Evolutionary conservation across 2,329 filamentous ascomycete genomes (phyloP).

Genomic region (Colletotrichum tanaceti): DNA sequence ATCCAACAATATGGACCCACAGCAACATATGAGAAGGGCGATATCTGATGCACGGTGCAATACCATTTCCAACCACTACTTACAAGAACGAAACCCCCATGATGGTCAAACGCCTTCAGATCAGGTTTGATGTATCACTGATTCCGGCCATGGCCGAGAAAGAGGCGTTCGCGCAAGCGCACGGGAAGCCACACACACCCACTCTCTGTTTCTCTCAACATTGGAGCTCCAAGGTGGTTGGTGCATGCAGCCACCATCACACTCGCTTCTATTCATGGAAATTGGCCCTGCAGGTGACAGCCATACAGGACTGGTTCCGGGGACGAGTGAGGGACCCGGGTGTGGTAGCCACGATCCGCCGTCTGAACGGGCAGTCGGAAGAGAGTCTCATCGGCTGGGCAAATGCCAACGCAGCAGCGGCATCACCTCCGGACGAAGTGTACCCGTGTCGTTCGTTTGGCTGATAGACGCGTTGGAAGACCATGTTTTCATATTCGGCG

Average conservation of each 20-base stretch:
- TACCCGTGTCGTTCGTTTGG: slow-evolving; percentile 10
- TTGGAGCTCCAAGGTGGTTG: not conserved
- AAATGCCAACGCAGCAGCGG: not conserved
- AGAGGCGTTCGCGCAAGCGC: not conserved
- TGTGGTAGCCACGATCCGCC: slow-evolving; percentile 1
- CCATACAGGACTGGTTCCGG: not conserved
- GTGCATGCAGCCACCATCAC: slow-evolving; percentile 40
- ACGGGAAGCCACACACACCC: slow-evolving; percentile 11
- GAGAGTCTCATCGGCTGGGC: not conserved
- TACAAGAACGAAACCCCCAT: too few relatives aligned
- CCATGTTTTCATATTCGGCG: too few relatives aligned
- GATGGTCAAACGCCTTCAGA: too few relatives aligned
- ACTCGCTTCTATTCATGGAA: slow-evolving; percentile 30
- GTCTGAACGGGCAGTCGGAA: not conserved
- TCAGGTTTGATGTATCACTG: too few relatives aligned
- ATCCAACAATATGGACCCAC: too few relatives aligned
- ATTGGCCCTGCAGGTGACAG: slow-evolving; percentile 26
- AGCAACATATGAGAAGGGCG: too few relatives aligned
- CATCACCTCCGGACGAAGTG: not conserved
- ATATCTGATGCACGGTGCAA: too few relatives aligned
- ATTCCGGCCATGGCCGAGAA: too few relatives aligned
- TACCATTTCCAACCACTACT: too few relatives aligned
- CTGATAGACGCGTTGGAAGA: slow-evolving; percentile 18
- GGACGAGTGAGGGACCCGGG: slow-evolving; percentile 2
- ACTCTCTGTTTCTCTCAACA: not conserved